Conservation (phyloP, 495 filamentous ascomycete genomes). For the Hypoxylon rickii region DNA sequence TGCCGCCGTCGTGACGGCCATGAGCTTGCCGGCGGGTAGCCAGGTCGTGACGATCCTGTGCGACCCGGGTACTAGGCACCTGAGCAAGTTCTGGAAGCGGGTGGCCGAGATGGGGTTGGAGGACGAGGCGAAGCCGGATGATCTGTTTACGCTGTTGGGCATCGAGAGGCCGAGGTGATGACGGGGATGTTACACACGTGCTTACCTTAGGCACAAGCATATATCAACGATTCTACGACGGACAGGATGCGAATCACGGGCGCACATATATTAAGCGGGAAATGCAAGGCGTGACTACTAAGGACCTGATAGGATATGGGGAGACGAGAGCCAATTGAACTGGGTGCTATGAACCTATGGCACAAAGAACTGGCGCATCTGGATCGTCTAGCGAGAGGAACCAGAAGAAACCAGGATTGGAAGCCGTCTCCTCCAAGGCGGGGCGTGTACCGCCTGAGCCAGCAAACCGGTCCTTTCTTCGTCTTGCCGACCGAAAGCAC, state of each 20-base stretch:
- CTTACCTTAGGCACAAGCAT: too few relatives aligned
- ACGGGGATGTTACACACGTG: neutral
- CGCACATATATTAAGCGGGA: too few relatives aligned
- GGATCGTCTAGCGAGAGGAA: too few relatives aligned
- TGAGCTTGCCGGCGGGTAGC: constrained; percentile 68
- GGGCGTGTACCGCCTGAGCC: neutral
- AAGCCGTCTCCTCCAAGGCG: too few relatives aligned
- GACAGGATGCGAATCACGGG: too few relatives aligned
- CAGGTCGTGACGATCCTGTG: constrained; percentile 89
- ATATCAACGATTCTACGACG: too few relatives aligned
- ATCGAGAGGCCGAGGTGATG: constrained; percentile 35
- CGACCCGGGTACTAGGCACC: constrained; percentile 86
- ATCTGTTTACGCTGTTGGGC: constrained; percentile 44
- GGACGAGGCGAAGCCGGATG: constrained; percentile 39
- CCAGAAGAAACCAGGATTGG: too few relatives aligned
- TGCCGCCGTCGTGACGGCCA: constrained; percentile 79
- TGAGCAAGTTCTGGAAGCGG: constrained; percentile 92
- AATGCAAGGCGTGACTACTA: too few relatives aligned
- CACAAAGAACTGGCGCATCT: neutral
- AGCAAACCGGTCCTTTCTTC: neutral
- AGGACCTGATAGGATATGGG: too few relatives aligned
- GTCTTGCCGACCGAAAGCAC: neutral
- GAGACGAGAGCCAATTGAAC: too few relatives aligned
- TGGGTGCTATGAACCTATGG: constrained; percentile 10
- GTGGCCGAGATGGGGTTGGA: constrained; percentile 72